Evolutionary conservation across 345 rosid species (phyloP), one percentile per base, ranked within the genome.

Genomic region (Xanthoceras sorbifolium): DNA sequence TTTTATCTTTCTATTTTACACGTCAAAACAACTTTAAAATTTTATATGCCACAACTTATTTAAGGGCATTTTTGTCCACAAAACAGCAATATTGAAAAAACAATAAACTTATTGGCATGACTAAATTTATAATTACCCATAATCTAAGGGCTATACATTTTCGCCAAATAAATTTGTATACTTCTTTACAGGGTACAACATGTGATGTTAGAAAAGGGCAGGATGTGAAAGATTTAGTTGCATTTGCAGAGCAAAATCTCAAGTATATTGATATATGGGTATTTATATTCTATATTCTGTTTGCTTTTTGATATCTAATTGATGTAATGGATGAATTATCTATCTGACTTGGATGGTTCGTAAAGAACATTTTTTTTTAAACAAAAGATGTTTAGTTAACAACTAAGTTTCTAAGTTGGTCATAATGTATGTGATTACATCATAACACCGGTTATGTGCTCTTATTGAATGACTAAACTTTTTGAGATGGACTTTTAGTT

Each of bases 261-360:
- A 89, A 91, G 72, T 86, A 90, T 79, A 82, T 95, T n/a, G 99
- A 95, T 80, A 78, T 95, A 65, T 95, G 98, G 98, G 99, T 93
- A 95, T 66, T 42, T 71, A 64, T 69, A 48, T 79, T 76, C 50
- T 1, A 71, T 69, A 29, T n/a, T 44, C 10, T 40, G 7, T 50
- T 9, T 77, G 4, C 42, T 76, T 20, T 32, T 32, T 79, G 4
- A 29, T 81, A 48, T 40, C 34, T 31, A 34, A 55, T 23, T 66
- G 31, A 38, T 67, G 9, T 26, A 31, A 23, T 62, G 26, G 25
- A 44, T 40, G 29, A 44, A 38, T 48, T 3, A 46, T 52, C 38
- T 2, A 6, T 48, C 46, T 46, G 12, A 26, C 40, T 40, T 25
- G 28, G 48, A 76, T n/a, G 23, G 3, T 46, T 36, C 11, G 25